Evolutionary conservation across 225 moss, liverwort and hornwort genomes (phyloP).

Genomic region (Asterella californica): DNA sequence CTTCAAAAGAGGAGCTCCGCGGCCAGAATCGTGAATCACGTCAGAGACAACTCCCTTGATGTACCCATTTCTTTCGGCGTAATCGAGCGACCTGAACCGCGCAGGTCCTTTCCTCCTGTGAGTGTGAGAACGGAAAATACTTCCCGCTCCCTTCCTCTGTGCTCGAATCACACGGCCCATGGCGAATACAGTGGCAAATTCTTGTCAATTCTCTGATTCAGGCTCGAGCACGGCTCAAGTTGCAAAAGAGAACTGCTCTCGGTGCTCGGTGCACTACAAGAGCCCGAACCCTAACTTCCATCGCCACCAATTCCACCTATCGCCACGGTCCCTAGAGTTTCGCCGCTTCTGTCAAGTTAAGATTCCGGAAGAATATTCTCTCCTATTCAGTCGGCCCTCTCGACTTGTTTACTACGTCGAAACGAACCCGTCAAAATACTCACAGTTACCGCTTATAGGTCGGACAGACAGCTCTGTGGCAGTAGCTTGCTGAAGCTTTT

Average conservation of each 20-base stretch:
- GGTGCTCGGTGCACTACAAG: background rate
- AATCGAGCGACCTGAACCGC: constrained; percentile 65
- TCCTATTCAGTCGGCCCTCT: no score
- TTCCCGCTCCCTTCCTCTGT: constrained; percentile 77
- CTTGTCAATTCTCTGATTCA: constrained; percentile 10
- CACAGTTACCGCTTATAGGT: no score
- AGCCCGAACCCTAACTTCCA: constrained; percentile 15
- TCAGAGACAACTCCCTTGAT: constrained; percentile 74
- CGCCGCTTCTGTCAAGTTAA: background rate
- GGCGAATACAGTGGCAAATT: constrained; percentile 9
- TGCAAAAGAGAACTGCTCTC: background rate
- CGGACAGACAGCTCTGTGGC: no score
- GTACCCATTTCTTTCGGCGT: constrained; percentile 75
- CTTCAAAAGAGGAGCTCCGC: constrained; percentile 60
- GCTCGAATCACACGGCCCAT: constrained; percentile 81
- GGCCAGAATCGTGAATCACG: constrained; percentile 63
- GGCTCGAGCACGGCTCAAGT: constrained; percentile 14
- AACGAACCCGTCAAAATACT: no score
- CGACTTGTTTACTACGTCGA: no score
- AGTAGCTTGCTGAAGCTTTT: no score
- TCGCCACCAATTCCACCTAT: background rate
- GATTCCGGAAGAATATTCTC: background rate
- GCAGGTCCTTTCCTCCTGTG: constrained; percentile 68
- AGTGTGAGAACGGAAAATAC: constrained; percentile 66
- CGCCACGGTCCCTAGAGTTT: background rate